Percentiles rank a stretch among this genome's conserved stretches.
phyloP scores from a whole-genome alignment of 2,329 filamentous ascomycete species.

The Akanthomyces muscarius region DNA sequence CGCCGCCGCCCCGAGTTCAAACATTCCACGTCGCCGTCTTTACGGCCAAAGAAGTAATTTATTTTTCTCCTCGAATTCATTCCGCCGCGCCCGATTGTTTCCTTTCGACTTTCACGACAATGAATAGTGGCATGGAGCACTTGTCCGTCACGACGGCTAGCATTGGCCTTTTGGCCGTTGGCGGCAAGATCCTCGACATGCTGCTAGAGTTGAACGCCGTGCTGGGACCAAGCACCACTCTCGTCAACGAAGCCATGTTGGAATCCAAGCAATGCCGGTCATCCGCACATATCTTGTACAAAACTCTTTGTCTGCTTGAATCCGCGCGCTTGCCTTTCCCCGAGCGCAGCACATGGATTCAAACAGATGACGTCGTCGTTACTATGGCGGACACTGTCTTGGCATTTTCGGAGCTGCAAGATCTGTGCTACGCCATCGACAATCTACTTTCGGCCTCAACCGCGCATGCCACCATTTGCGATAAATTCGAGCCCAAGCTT shows the following conservation, averaged over 20 bases:
- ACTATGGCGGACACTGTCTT: conserved; percentile 35
- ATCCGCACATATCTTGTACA: conserved; percentile 34
- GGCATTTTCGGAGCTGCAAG: conserved; percentile 32
- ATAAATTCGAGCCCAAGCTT: conserved; percentile 21
- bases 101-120: neutral
- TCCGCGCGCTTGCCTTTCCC: conserved; percentile 32
- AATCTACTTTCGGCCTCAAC: conserved; percentile 22
- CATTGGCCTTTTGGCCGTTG: conserved; percentile 34
- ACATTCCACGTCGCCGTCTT: conserved; percentile 14
- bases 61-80: neutral
- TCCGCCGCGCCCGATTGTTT: neutral
- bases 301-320: conserved; percentile 32
- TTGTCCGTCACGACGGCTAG: conserved; percentile 36
- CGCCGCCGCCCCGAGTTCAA: conserved; percentile 12
- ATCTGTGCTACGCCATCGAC: conserved; percentile 27
- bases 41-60: conserved; percentile 8
- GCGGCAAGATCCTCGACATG: conserved; percentile 32
- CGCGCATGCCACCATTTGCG: conserved; percentile 19
- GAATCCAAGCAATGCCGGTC: conserved; percentile 37
- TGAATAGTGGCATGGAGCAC: conserved; percentile 22
- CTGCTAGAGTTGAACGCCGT: conserved; percentile 33
- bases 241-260: conserved; percentile 31
- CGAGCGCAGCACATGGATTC: conserved; percentile 34
- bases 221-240: conserved; percentile 25
- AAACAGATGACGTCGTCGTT: conserved; percentile 32